phyloP scores from a whole-genome alignment of 257 asterid genomes.

The Eustoma russellianum region DNA sequence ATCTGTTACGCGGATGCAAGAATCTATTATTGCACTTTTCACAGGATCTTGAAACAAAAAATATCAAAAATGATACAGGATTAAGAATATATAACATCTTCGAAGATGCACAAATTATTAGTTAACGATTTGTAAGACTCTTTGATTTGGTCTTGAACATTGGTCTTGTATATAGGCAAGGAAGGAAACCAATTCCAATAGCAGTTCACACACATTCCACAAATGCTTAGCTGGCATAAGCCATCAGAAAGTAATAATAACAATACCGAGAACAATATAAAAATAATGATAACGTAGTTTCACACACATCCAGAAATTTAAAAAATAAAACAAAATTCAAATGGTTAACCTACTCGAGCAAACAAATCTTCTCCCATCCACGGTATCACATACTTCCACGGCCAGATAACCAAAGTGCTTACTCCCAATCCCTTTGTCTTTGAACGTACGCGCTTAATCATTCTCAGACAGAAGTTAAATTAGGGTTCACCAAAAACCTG shows the following conservation, averaged over 20 bases:
- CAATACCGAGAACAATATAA: too few relatives aligned
- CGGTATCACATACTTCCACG: constrained; percentile 98
- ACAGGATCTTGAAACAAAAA: constrained; percentile 58
- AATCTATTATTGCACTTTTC: constrained; percentile 86
- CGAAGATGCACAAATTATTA: too few relatives aligned
- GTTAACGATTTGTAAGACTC: too few relatives aligned
- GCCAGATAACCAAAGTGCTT: constrained; percentile 97
- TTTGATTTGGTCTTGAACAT: too few relatives aligned
- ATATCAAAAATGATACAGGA: too few relatives aligned
- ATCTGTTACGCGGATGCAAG: constrained; percentile 92
- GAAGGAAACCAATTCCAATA: too few relatives aligned
- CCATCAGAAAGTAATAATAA: background rate
- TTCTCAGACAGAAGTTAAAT: constrained; percentile 73
- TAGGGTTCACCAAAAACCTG: constrained; percentile 87
- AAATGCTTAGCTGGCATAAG: constrained; percentile 1
- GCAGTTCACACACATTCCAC: too few relatives aligned
- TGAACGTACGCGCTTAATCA: constrained; percentile 45
- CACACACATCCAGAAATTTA: constrained; percentile 2
- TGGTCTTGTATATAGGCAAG: too few relatives aligned
- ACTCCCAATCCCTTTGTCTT: constrained; percentile 35
- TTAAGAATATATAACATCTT: too few relatives aligned
- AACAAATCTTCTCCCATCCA: constrained; percentile 99
- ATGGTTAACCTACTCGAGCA: constrained; percentile 66
- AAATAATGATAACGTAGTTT: background rate
- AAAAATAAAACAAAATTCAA: constrained; percentile 8